These are phyloP conservation scores for Phialemoniopsis sp. DNA, from an alignment of 2,329 filamentous ascomycete genomes.

Conservation along the genomic window DNA sequence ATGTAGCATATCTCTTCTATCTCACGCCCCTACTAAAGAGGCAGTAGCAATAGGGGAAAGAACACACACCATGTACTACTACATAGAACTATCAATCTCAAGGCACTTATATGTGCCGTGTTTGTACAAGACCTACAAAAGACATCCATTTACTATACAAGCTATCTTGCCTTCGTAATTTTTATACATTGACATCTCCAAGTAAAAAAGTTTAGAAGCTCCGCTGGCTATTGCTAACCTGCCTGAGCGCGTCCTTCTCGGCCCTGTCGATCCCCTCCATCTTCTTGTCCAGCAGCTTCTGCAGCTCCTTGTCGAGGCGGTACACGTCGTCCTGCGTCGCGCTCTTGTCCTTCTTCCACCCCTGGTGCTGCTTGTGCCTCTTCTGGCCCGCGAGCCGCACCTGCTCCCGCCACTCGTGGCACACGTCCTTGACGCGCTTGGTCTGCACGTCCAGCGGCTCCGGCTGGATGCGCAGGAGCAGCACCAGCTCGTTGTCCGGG, in stretches of 20 bases:
- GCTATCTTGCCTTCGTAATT: no score
- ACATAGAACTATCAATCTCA: no score
- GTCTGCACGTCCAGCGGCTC: slow-evolving; percentile 44
- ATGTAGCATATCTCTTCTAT: no score
- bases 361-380: slow-evolving; percentile 41
- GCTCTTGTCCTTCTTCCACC: slow-evolving; percentile 39
- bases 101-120: no score
- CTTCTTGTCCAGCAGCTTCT: slow-evolving; percentile 48
- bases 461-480: slow-evolving; percentile 48
- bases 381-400: slow-evolving; percentile 33
- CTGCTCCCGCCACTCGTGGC: slow-evolving; percentile 46
- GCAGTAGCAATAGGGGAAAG: no score
- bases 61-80: no score
- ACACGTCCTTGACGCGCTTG: slow-evolving; percentile 36
- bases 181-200: no score
- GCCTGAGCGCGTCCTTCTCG: slow-evolving; percentile 44
- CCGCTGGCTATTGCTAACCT: slow-evolving; percentile 23
- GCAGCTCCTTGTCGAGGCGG: slow-evolving; percentile 39
- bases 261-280: slow-evolving; percentile 44
- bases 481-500: slow-evolving; percentile 56
- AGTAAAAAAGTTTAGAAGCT: background rate
- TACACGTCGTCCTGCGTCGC: slow-evolving; percentile 38
- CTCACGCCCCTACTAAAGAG: no score
- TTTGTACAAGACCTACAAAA: no score
- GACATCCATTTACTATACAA: no score